Base-by-base conservation (phyloP, 768 basidiomycete species). In the Xerocomellus intermedius region DNA sequence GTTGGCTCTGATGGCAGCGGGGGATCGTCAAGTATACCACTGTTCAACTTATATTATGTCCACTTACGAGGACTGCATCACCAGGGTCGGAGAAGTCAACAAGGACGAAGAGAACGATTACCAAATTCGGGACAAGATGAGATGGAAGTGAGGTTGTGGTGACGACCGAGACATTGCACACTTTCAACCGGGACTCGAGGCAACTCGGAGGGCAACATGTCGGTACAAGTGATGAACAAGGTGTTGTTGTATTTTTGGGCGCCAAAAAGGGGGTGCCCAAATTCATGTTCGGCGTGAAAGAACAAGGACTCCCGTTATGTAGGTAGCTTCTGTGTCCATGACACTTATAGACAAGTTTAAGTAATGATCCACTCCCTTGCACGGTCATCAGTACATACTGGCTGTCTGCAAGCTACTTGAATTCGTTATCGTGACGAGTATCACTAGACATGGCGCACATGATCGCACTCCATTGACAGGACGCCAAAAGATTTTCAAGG, bases 51-150 rank as follows among this genome's bases (percentile, higher is more conserved):
- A 73, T 71, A 71, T 62, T 12, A 24, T 43, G 50, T 22, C 37
- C 21, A 56, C 48, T 32, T 42, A 48, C 51, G 45, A 47, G 45
- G 35, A 22, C 4, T 37, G 54, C 56, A 55, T 57, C 26, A 45
- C 37, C 37, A 54, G 19, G 48, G 41, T 30, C 42, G 42, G 45
- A 32, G 36, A 39, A 57, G 39, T 46, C 36, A 49, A 24, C n/a
- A 43, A 44, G 26, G 41, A 9, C 55, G 26, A 57, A 44, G 50
- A 61, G 51, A 61, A 70, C 22, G 32, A 51, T 47, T 19, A 49
- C 65, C 54, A 60, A 56, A 66, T 48, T 22, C 24, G 42, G 64
- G 55, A 70, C 66, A 70, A 70, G 55, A 51, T 8, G 32, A 33
- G 24, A 52, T 26, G 19, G 50, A 52, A 41, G n/a, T 49, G 39